Percentiles rank a stretch among this genome's conserved stretches.
These are phyloP conservation scores for Eucalyptus tenuipes DNA, from an alignment of 345 rosid genomes.

Conservation along the genomic window DNA sequence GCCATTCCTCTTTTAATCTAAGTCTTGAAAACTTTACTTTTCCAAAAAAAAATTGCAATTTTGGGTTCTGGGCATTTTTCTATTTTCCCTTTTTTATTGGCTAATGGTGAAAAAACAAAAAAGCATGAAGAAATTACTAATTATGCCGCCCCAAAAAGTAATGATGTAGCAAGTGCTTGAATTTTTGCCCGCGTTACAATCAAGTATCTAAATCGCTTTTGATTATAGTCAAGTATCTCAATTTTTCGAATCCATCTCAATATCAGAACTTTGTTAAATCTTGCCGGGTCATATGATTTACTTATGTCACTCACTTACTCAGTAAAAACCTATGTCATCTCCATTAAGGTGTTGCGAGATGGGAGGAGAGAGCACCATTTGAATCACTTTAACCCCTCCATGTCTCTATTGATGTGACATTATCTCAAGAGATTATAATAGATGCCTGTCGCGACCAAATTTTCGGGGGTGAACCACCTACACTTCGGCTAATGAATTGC, in stretches of 20 bases:
- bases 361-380: not conserved
- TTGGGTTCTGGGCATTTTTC: not conserved
- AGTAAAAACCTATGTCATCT: not conserved
- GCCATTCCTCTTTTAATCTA: not conserved
- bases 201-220: not conserved
- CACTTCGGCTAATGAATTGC: too few species aligned
- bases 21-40: not conserved
- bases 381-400: not conserved
- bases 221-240: not conserved
- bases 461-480: too few species aligned
- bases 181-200: not conserved
- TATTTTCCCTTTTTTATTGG: not conserved
- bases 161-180: not conserved
- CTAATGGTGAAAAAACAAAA: not conserved
- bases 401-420: not conserved
- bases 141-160: not conserved
- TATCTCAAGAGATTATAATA: not conserved
- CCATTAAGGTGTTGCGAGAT: not conserved
- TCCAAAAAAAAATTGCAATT: not conserved
- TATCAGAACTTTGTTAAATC: not conserved
- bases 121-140: not conserved
- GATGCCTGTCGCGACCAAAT: too few species aligned
- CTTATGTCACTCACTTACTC: not conserved
- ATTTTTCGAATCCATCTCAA: not conserved
- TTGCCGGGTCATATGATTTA: not conserved